Percentiles rank a stretch among this genome's conserved stretches.
These are phyloP conservation scores for Ustilaginoidea virens DNA, from an alignment of 2,329 filamentous ascomycete genomes.

Conservation along the genomic window DNA sequence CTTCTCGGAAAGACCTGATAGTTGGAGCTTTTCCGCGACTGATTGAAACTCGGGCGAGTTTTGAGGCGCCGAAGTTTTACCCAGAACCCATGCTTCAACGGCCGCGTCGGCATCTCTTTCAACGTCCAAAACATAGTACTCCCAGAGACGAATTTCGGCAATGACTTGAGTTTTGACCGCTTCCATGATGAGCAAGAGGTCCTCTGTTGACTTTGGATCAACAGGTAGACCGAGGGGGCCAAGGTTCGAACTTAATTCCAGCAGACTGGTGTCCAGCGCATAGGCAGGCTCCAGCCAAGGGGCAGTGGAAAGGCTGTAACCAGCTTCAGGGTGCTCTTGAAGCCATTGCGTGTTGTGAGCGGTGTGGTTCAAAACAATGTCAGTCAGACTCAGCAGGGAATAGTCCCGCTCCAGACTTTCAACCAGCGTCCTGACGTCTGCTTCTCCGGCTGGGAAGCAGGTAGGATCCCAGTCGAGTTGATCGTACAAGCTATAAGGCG, in stretches of 20 bases:
- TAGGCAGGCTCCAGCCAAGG: slow-evolving; percentile 58
- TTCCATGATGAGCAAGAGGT: slow-evolving; percentile 70
- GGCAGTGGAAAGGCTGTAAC: slow-evolving; percentile 85
- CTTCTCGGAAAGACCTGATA: slow-evolving; percentile 29
- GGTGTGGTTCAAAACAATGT: slow-evolving; percentile 97
- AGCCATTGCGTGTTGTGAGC: slow-evolving; percentile 93
- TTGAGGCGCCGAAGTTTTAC: slow-evolving; percentile 38
- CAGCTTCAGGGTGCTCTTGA: slow-evolving; percentile 82
- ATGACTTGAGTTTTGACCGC: slow-evolving; percentile 71
- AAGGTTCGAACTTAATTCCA: slow-evolving; percentile 69
- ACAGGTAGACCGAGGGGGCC: slow-evolving; percentile 58
- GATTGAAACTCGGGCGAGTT: slow-evolving; percentile 19
- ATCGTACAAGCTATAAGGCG: slow-evolving; percentile 91
- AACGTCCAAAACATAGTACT: slow-evolving; percentile 79
- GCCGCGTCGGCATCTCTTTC: slow-evolving; percentile 54
- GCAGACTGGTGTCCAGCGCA: slow-evolving; percentile 42
- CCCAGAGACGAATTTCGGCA: slow-evolving; percentile 67
- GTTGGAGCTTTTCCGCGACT: slow-evolving; percentile 30
- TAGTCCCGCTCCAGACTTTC: slow-evolving; percentile 71
- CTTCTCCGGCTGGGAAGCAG: slow-evolving; percentile 72
- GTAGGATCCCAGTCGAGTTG: slow-evolving; percentile 74
- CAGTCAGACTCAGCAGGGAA: slow-evolving; percentile 74
- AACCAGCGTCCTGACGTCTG: slow-evolving; percentile 64
- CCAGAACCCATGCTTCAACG: slow-evolving; percentile 55
- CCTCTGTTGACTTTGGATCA: slow-evolving; percentile 51